Evolutionary conservation across 2,329 filamentous ascomycete species (phyloP).

Genomic region (Hypoxylon sp.): DNA sequence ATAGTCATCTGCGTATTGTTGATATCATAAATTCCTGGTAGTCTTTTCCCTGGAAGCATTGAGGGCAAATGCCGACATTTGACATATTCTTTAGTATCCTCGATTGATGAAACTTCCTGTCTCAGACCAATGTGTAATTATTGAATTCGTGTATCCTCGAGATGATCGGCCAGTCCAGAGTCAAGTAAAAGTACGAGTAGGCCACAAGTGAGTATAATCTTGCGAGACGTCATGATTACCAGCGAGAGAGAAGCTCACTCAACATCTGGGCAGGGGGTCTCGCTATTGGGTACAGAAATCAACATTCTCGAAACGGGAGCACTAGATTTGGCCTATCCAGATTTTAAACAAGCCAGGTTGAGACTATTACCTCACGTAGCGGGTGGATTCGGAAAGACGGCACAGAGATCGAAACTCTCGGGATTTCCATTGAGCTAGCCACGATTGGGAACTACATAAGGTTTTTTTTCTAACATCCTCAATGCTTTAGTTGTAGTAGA

Average conservation of each 20-base stretch:
- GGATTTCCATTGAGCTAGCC: neutral
- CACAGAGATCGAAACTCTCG: neutral
- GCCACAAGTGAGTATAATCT: neutral
- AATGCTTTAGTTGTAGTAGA: neutral
- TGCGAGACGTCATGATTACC: constrained; percentile 8
- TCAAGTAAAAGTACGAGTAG: neutral
- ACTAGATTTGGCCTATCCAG: neutral
- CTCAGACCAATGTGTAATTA: constrained; percentile 3
- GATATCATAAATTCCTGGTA: neutral
- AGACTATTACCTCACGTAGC: neutral
- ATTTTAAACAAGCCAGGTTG: neutral
- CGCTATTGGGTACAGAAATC: neutral
- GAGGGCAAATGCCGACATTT: neutral
- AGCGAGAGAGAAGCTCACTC: neutral
- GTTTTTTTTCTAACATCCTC: neutral
- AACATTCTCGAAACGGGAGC: neutral
- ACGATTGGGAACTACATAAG: neutral
- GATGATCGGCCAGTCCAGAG: constrained; percentile 5
- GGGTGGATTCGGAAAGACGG: constrained; percentile 2
- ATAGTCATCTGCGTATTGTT: neutral
- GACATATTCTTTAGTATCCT: neutral
- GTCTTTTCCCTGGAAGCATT: neutral
- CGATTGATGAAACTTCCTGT: neutral
- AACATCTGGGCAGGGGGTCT: neutral
- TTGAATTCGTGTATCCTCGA: constrained; percentile 10